Percentiles rank a stretch among this genome's conserved stretches.
Evolutionary conservation across 192 early-diverging fungal genomes (phyloP).

Genomic region (Rhizoclosmatium globosum): DNA sequence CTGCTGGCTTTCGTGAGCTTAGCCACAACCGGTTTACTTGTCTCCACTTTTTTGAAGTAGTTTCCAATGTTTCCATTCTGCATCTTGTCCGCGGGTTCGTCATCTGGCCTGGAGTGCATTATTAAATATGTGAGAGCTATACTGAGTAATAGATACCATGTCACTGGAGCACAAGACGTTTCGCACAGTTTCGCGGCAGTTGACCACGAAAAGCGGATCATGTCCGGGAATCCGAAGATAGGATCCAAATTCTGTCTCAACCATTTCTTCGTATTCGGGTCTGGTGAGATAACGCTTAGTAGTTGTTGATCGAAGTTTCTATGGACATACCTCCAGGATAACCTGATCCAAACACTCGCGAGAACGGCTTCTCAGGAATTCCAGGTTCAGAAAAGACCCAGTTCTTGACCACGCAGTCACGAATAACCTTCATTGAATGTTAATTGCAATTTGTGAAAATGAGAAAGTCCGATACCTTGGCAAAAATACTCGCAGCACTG

Average conservation of each 20-base stretch:
- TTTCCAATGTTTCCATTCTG: slow-evolving; percentile 13
- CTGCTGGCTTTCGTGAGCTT: not conserved
- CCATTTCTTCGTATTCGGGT: slow-evolving; percentile 93
- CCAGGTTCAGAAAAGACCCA: slow-evolving; percentile 76
- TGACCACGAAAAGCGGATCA: slow-evolving; percentile 95
- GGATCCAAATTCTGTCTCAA: slow-evolving; percentile 76
- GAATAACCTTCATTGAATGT: slow-evolving; percentile 57
- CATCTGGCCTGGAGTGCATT: slow-evolving; percentile 1
- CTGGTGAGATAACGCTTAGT: slow-evolving; percentile 40
- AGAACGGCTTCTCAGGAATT: slow-evolving; percentile 31
- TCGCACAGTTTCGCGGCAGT: slow-evolving; percentile 81
- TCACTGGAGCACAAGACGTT: slow-evolving; percentile 61
- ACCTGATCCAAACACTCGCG: slow-evolving; percentile 82
- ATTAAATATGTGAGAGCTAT: not conserved
- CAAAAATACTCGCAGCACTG: slow-evolving; percentile 94
- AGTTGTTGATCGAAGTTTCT: too few relatives aligned
- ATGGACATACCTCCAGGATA: slow-evolving; percentile 76
- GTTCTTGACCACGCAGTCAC: slow-evolving; percentile 71
- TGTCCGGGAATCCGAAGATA: slow-evolving; percentile 91
- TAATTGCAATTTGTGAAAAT: not conserved
- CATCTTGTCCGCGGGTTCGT: slow-evolving; percentile 7
- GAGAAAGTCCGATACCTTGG: slow-evolving; percentile 71
- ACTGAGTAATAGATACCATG: slow-evolving; percentile 48
- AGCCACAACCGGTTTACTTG: not conserved
- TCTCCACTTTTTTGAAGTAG: slow-evolving; percentile 23